Percentiles rank a stretch among this genome's conserved stretches.
These are phyloP conservation scores for Penicillium alfredii DNA, from an alignment of 495 filamentous ascomycete genomes.

Conservation along the genomic window DNA sequence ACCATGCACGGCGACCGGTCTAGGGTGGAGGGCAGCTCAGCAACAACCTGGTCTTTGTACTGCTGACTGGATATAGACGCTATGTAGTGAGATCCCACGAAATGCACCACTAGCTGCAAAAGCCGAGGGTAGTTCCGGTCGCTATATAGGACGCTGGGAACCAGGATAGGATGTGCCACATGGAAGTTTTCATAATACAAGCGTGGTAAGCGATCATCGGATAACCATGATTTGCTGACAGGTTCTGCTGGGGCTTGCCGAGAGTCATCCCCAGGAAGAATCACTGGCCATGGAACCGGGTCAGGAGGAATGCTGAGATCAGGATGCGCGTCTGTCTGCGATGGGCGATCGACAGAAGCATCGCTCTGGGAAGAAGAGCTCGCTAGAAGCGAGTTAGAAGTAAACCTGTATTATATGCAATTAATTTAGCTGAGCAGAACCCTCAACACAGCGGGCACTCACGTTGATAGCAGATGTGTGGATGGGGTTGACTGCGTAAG, in stretches of 20 bases:
- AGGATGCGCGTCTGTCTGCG: constrained; percentile 8
- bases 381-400: too few species aligned
- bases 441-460: too few species aligned
- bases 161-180: constrained; percentile 34
- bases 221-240: constrained; percentile 14
- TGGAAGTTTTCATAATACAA: constrained; percentile 40
- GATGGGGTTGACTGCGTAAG: constrained; percentile 6
- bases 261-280: constrained; percentile 10
- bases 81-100: constrained; percentile 35
- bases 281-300: constrained; percentile 22
- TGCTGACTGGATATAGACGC: constrained; percentile 16
- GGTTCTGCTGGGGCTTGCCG: constrained; percentile 8
- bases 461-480: too few species aligned
- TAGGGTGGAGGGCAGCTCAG: constrained; percentile 20
- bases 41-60: constrained; percentile 20
- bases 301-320: constrained; percentile 10
- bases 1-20: constrained; percentile 32
- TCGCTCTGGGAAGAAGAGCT: constrained; percentile 6
- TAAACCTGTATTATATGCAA: too few species aligned
- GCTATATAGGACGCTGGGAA: constrained; percentile 27
- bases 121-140: constrained; percentile 33
- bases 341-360: constrained; percentile 16
- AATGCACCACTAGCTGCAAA: constrained; percentile 32
- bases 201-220: constrained; percentile 30
- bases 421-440: too few species aligned